A percentile compares a stretch with the other conserved stretches of the same genome.
Conservation (phyloP, 2,329 filamentous ascomycete genomes). For the Coleophoma crateriformis region DNA sequence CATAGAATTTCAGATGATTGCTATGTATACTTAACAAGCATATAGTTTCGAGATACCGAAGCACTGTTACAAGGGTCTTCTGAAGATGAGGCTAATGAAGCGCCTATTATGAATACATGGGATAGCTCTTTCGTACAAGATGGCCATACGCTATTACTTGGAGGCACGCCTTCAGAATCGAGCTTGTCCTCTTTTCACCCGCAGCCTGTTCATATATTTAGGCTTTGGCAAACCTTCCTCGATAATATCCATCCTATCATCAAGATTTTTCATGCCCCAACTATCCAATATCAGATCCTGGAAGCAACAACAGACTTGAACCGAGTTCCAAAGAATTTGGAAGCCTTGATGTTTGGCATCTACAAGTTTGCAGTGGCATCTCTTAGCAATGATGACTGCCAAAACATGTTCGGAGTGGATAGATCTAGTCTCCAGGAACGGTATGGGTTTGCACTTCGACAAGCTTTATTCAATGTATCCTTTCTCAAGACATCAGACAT, state of each 20-base stretch:
- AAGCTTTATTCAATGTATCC: constrained; percentile 60
- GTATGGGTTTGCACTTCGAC: constrained; percentile 54
- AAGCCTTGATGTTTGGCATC: constrained; percentile 64
- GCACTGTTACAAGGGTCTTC: constrained; percentile 26
- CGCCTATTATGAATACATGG: constrained; percentile 18
- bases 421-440: constrained; percentile 44
- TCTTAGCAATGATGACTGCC: constrained; percentile 48
- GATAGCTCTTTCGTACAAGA: constrained; percentile 16
- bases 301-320: constrained; percentile 51
- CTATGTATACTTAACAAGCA: neutral
- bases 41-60: constrained; percentile 23
- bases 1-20: too few species aligned
- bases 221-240: constrained; percentile 65
- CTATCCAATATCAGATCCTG: constrained; percentile 58
- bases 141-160: constrained; percentile 40
- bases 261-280: constrained; percentile 63
- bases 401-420: constrained; percentile 44
- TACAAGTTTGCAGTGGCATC: constrained; percentile 55
- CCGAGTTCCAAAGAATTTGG: constrained; percentile 39
- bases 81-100: constrained; percentile 17
- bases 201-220: constrained; percentile 52
- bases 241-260: constrained; percentile 65
- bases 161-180: constrained; percentile 25
- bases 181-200: constrained; percentile 48
- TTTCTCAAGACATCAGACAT: constrained; percentile 62